Percentiles rank a stretch among this genome's conserved stretches.
phyloP scores from a whole-genome alignment of 208 protist genomes.

The Crithidia sp. region DNA sequence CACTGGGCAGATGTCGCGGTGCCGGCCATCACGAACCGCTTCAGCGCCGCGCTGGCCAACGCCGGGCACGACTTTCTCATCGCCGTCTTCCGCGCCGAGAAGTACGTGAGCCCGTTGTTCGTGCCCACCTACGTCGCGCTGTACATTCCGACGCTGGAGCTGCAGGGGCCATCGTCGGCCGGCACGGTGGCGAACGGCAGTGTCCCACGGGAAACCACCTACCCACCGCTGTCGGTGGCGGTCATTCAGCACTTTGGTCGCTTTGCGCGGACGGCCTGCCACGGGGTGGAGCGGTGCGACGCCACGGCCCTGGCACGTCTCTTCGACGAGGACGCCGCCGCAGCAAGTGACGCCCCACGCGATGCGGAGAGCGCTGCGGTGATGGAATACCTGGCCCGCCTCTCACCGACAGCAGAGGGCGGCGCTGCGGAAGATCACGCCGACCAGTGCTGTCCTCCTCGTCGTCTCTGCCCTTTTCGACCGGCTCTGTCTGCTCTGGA shows the following conservation, averaged over 20 bases:
- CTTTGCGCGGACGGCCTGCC: constrained; percentile 52
- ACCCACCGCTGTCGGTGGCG: constrained; percentile 55
- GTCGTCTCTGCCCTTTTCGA: constrained; percentile 83
- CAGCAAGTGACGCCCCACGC: background rate
- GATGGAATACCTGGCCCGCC: constrained; percentile 9
- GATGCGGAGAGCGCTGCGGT: constrained; percentile 16
- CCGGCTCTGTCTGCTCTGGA: constrained; percentile 69
- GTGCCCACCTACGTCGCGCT: constrained; percentile 78
- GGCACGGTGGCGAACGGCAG: background rate
- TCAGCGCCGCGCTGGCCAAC: constrained; percentile 48
- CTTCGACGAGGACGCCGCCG: constrained; percentile 43
- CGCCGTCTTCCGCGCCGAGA: constrained; percentile 60
- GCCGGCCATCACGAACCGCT: constrained; percentile 42
- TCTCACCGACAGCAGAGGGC: constrained; percentile 29
- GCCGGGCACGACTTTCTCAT: constrained; percentile 76
- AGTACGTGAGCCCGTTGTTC: constrained; percentile 70
- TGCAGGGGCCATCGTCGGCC: background rate
- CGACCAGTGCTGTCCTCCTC: constrained; percentile 69
- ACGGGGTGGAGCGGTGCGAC: constrained; percentile 67
- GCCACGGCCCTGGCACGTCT: constrained; percentile 42
- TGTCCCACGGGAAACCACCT: constrained; percentile 11
- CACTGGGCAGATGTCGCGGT: constrained; percentile 72
- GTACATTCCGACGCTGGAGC: constrained; percentile 43
- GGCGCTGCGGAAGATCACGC: constrained; percentile 53
- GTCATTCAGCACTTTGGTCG: constrained; percentile 73